These are phyloP conservation scores for Auricularia auricula-judae DNA, from an alignment of 768 basidiomycete genomes.

Conservation along the genomic window DNA sequence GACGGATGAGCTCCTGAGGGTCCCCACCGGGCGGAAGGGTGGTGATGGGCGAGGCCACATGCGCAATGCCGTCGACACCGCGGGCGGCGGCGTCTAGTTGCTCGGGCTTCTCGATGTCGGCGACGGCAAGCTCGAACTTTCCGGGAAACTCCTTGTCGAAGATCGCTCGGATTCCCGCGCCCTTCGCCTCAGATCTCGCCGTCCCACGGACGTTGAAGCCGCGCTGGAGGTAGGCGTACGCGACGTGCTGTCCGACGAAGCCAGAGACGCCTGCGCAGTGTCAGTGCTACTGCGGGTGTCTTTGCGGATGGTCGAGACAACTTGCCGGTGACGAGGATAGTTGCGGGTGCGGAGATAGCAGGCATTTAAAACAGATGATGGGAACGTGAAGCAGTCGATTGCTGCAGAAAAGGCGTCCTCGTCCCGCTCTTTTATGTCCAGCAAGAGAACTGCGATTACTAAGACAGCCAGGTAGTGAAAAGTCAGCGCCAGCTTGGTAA, in stretches of 20 bases:
- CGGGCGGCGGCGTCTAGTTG: conserved; percentile 11
- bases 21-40: not conserved
- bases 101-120: conserved; percentile 20
- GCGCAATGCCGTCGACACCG: conserved; percentile 10
- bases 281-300: too few relatives aligned
- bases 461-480: too few relatives aligned
- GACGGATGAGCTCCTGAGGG: too few relatives aligned
- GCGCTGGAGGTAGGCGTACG: conserved; percentile 11
- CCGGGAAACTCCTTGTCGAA: conserved; percentile 9
- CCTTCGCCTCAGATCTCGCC: conserved; percentile 22
- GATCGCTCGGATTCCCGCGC: conserved; percentile 18
- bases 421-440: not conserved
- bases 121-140: conserved; percentile 22
- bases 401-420: not conserved
- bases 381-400: not conserved
- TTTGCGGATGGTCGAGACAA: not conserved
- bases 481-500: too few relatives aligned
- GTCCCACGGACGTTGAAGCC: conserved; percentile 26
- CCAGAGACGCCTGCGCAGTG: conserved; percentile 4
- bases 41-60: conserved; percentile 11
- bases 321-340: conserved; percentile 6
- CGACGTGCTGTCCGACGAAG: conserved; percentile 13
- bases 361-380: not conserved
- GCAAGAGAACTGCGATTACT: not conserved
- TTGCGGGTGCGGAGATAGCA: conserved; percentile 1